A percentile compares a stretch with the other conserved stretches of the same genome.
Evolutionary conservation across 1,139 yeast genomes (phyloP).

Genomic region (Pichia sp.): DNA sequence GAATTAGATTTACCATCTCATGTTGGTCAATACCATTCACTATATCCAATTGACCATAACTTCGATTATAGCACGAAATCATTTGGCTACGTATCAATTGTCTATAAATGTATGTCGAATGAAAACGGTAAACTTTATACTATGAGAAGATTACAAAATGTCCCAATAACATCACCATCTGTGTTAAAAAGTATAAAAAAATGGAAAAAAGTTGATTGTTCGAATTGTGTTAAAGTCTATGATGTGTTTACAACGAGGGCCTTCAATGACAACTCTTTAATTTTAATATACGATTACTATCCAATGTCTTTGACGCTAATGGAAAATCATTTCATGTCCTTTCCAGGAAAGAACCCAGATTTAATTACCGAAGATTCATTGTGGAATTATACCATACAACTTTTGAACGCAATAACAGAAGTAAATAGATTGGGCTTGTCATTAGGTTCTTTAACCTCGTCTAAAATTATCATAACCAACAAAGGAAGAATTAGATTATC

Average conservation of each 20-base stretch:
- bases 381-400: constrained; percentile 75
- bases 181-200: constrained; percentile 45
- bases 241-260: constrained; percentile 88
- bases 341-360: constrained; percentile 31
- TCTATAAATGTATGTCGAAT: constrained; percentile 79
- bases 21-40: constrained; percentile 78
- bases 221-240: constrained; percentile 61
- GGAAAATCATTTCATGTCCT: constrained; percentile 47
- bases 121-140: constrained; percentile 75
- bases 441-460: constrained; percentile 57
- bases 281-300: constrained; percentile 62
- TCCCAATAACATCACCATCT: constrained; percentile 56
- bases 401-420: constrained; percentile 59
- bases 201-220: constrained; percentile 49
- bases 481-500: constrained; percentile 69
- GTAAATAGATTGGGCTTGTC: constrained; percentile 62
- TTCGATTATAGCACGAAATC: constrained; percentile 49
- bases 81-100: constrained; percentile 55
- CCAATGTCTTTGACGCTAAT: constrained; percentile 59
- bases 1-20: constrained; percentile 65
- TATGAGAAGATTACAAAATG: constrained; percentile 67
- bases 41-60: constrained; percentile 74
- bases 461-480: constrained; percentile 67
- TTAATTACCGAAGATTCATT: constrained; percentile 57
- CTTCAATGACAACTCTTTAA: constrained; percentile 71